Percentiles rank a stretch among this genome's conserved stretches.
Conservation (phyloP, 23 red algal genomes). For the Gracilaria vermiculophylla region DNA sequence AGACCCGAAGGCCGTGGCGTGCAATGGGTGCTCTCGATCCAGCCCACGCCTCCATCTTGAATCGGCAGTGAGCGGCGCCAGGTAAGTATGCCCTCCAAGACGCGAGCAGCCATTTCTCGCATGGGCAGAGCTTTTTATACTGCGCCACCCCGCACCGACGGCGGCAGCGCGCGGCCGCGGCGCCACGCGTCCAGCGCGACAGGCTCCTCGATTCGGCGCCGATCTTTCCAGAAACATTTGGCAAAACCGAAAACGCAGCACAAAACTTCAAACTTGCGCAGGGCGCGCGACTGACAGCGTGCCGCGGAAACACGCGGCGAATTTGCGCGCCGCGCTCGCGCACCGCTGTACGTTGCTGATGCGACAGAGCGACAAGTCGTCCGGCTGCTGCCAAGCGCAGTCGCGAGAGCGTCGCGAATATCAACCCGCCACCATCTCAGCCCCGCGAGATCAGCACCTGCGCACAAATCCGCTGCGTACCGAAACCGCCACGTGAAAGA, state of each 20-base stretch:
- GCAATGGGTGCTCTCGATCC: conserved; percentile 59
- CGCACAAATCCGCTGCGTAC: too few species aligned
- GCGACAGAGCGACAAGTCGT: not conserved
- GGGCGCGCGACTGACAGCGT: too few species aligned
- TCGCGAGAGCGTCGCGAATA: not conserved
- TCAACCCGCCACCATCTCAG: not conserved
- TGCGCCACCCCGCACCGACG: not conserved
- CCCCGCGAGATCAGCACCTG: not conserved
- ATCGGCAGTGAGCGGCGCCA: conserved; percentile 59
- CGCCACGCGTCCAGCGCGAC: not conserved
- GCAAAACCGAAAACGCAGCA: too few species aligned
- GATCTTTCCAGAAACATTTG: too few species aligned
- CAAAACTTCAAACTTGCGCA: too few species aligned
- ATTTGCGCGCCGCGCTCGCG: too few species aligned
- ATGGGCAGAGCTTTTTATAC: not conserved
- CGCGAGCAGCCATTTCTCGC: not conserved
- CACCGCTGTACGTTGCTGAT: too few species aligned
- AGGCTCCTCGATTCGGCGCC: too few species aligned
- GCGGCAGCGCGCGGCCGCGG: not conserved
- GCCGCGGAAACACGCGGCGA: too few species aligned
- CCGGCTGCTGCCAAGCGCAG: too few species aligned
- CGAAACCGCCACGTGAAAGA: not conserved
- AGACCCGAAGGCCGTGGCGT: conserved; percentile 34
- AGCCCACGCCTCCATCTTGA: conserved; percentile 61
- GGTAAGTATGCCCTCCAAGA: conserved; percentile 45